These are phyloP conservation scores for Rauvolfia tetraphylla DNA, from an alignment of 257 asterid genomes.

Conservation along the genomic window DNA sequence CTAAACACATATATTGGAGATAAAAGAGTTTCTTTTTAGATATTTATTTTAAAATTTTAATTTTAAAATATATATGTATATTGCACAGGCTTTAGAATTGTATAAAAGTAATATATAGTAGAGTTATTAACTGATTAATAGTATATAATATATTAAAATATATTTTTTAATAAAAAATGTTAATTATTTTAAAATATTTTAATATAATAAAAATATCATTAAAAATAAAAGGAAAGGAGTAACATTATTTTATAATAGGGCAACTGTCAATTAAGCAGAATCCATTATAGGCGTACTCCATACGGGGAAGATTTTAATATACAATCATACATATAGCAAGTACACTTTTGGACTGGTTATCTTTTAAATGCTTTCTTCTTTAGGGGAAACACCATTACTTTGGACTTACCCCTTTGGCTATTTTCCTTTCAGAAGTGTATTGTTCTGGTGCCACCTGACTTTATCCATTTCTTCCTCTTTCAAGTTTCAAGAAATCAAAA, in stretches of 20 bases:
- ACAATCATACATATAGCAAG: background rate
- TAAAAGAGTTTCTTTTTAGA: too few species aligned
- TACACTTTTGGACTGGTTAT: slow-evolving; percentile 8
- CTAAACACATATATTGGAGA: too few species aligned
- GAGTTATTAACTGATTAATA: too few species aligned
- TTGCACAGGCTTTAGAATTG: too few species aligned
- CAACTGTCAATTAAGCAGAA: background rate
- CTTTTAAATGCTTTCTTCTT: slow-evolving; percentile 4
- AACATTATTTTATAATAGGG: background rate
- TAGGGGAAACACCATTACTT: background rate
- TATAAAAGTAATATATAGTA: too few species aligned
- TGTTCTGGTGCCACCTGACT: background rate
- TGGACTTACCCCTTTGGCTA: background rate
- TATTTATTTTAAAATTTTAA: too few species aligned
- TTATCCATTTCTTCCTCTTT: background rate
- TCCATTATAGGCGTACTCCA: background rate
- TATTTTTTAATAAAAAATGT: too few species aligned
- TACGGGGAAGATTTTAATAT: background rate
- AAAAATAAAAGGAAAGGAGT: too few species aligned
- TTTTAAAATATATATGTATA: too few species aligned
- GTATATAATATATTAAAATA: too few species aligned
- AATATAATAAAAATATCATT: too few species aligned
- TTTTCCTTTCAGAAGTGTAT: background rate
- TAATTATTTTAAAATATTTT: too few species aligned
- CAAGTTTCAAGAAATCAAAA: background rate